Percentiles rank a stretch among this genome's conserved stretches.
These are phyloP conservation scores for Phanerochaete carnosa DNA, from an alignment of 768 basidiomycete species.

Conservation along the genomic window DNA sequence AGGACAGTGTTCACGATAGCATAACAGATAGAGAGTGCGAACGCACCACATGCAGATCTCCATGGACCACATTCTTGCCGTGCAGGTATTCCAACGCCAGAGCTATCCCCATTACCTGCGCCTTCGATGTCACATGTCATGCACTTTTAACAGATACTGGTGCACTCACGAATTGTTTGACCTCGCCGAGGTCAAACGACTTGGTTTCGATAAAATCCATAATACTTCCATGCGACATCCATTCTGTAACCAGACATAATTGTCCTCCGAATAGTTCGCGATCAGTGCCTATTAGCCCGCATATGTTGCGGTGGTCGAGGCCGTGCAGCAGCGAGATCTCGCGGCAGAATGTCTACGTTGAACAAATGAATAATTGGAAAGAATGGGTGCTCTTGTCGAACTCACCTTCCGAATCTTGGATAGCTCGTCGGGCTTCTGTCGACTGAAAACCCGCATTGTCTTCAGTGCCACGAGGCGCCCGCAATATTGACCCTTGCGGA, in stretches of 20 bases:
- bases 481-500: not conserved
- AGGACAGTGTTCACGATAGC: not conserved
- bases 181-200: not conserved
- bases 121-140: too few species aligned
- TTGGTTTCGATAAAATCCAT: not conserved
- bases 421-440: too few species aligned
- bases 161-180: not conserved
- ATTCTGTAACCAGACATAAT: slow-evolving; percentile 7
- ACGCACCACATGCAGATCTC: slow-evolving; percentile 7
- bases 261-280: not conserved
- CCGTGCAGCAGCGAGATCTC: not conserved
- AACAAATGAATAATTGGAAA: too few species aligned
- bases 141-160: too few species aligned
- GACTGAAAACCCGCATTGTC: not conserved
- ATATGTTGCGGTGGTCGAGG: slow-evolving; percentile 1
- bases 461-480: not conserved
- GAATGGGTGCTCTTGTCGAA: too few species aligned
- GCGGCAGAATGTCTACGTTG: not conserved
- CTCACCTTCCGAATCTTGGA: not conserved
- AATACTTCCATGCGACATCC: slow-evolving; percentile 8
- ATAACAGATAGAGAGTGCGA: too few species aligned
- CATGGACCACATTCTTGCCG: slow-evolving; percentile 2
- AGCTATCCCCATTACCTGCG: slow-evolving; percentile 3
- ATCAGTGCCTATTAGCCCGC: not conserved
- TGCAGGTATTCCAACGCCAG: slow-evolving; percentile 9